These are phyloP conservation scores for Arachis monticola DNA, from an alignment of 331 rosid species.

Conservation along the genomic window DNA sequence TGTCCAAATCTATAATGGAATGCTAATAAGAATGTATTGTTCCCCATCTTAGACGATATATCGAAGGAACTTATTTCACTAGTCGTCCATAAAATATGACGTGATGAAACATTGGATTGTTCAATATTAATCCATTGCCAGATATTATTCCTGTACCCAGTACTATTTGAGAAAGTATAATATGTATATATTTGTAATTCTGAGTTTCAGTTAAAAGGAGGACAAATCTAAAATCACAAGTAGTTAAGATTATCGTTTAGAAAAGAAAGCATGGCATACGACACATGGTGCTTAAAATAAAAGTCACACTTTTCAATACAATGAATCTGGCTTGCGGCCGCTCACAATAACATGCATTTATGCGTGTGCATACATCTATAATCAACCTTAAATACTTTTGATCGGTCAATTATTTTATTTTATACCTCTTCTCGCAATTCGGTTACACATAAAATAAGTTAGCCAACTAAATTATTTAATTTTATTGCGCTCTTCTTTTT, in stretches of 20 bases:
- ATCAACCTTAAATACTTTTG: too few species aligned
- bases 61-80: too few species aligned
- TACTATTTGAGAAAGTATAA: too few species aligned
- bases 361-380: conserved; percentile 24
- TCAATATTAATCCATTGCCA: too few species aligned
- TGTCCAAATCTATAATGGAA: too few species aligned
- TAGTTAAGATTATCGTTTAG: neutral
- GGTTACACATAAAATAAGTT: neutral
- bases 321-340: conserved; percentile 46
- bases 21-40: neutral
- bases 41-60: too few species aligned
- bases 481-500: too few species aligned
- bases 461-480: neutral
- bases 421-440: neutral
- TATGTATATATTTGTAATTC: neutral
- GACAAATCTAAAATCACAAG: conserved; percentile 42
- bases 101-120: too few species aligned
- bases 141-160: neutral
- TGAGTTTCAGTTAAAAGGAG: conserved; percentile 24
- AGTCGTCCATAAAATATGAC: too few species aligned
- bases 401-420: neutral
- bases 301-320: conserved; percentile 43
- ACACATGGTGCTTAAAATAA: conserved; percentile 34
- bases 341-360: conserved; percentile 42
- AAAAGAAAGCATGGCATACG: conserved; percentile 35